Evolutionary conservation across 1,284 basidiomycete genomes (phyloP).

Genomic region (Fomes fomentarius): DNA sequence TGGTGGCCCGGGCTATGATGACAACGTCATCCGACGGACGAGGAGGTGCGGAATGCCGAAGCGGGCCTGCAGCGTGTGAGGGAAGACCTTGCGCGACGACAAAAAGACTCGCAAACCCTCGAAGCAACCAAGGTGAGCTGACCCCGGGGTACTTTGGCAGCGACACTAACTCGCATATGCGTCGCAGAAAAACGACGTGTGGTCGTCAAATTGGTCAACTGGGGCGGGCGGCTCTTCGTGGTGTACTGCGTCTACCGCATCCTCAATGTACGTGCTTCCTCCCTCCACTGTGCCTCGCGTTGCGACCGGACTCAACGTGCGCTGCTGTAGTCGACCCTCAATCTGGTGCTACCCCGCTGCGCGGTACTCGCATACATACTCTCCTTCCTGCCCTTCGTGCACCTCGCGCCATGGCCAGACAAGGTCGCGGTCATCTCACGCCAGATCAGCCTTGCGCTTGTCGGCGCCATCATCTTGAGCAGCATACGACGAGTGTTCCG

Average conservation of each 20-base stretch:
- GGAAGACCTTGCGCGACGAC: constrained; percentile 48
- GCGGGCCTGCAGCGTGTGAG: constrained; percentile 55
- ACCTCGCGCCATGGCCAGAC: constrained; percentile 11
- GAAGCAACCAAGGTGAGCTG: constrained; percentile 38
- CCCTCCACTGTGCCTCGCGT: neutral
- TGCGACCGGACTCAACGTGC: no score
- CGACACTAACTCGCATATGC: neutral
- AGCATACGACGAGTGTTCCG: constrained; percentile 69
- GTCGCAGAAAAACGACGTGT: constrained; percentile 24
- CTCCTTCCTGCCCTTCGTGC: constrained; percentile 46
- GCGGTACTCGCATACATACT: constrained; percentile 56
- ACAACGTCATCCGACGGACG: constrained; percentile 51
- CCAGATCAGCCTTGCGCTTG: constrained; percentile 69
- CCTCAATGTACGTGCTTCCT: constrained; percentile 56
- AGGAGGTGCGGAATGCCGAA: constrained; percentile 52
- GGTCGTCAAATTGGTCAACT: constrained; percentile 47
- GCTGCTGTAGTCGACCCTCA: constrained; percentile 56
- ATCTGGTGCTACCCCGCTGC: constrained; percentile 51
- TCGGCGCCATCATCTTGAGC: constrained; percentile 72
- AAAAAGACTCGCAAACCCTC: constrained; percentile 39
- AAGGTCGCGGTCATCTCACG: constrained; percentile 55
- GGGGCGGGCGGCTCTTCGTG: constrained; percentile 58
- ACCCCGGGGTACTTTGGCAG: neutral
- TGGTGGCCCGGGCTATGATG: no score
- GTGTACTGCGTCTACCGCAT: constrained; percentile 70